Evolutionary conservation across 2,329 filamentous ascomycete species (phyloP).

Genomic region (Alternaria solani): DNA sequence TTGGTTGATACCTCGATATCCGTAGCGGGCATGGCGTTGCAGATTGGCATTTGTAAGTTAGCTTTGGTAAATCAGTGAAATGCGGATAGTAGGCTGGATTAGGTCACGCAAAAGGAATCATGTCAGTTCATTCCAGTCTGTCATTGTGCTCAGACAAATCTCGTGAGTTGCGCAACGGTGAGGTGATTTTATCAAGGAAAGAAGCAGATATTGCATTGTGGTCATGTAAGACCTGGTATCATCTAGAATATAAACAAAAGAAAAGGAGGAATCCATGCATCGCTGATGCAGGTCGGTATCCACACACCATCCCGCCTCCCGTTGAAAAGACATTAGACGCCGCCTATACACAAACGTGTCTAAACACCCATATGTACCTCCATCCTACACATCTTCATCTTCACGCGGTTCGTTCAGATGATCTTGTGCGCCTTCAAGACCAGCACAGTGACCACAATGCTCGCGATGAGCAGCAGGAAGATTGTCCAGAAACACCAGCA

Average conservation of each 20-base stretch:
- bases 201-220: conserved; percentile 5
- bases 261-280: neutral
- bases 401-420: conserved; percentile 23
- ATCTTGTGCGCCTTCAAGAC: conserved; percentile 49
- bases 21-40: conserved; percentile 13
- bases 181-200: neutral
- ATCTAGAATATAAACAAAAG: conserved; percentile 8
- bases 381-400: neutral
- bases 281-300: neutral
- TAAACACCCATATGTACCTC: neutral
- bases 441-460: conserved; percentile 56
- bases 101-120: neutral
- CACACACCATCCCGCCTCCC: neutral
- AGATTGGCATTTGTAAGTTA: neutral
- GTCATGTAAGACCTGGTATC: conserved; percentile 15
- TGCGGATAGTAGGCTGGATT: neutral
- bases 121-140: neutral
- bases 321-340: conserved; percentile 1
- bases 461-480: conserved; percentile 56
- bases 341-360: neutral
- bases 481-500: conserved; percentile 59
- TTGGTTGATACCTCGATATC: conserved; percentile 18
- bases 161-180: neutral
- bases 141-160: no score
- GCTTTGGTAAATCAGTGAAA: neutral